Conservation (phyloP, 2,329 filamentous ascomycete genomes). For the Clarireedia homoeocarpa region DNA sequence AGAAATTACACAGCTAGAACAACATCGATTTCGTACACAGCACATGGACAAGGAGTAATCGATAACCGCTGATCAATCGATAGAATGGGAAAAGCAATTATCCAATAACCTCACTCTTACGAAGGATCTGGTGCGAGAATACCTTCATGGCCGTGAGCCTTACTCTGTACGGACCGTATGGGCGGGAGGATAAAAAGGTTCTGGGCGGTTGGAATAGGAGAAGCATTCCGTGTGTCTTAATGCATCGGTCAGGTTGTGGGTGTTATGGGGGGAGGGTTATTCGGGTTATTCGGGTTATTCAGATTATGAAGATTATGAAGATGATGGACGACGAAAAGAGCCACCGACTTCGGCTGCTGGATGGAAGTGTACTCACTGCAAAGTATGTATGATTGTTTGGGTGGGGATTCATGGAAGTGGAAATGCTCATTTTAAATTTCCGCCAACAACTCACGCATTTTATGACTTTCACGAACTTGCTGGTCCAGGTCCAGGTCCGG, state of each 20-base stretch:
- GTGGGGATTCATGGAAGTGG: background rate
- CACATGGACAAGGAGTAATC: background rate
- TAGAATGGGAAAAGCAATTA: background rate
- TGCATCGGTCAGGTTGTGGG: no score
- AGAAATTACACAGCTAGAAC: background rate
- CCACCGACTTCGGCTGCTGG: background rate
- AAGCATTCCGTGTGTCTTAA: no score
- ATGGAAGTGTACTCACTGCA: background rate
- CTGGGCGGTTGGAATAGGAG: no score
- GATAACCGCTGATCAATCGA: background rate
- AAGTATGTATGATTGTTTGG: background rate
- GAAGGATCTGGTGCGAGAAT: background rate
- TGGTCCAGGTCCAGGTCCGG: no score
- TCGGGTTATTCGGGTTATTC: no score
- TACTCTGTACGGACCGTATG: background rate
- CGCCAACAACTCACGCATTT: background rate
- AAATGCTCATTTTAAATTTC: slow-evolving; percentile 7
- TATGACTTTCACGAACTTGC: no score
- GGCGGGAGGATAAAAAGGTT: background rate
- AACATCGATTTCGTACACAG: background rate
- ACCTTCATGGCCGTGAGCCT: background rate
- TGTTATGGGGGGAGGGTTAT: no score
- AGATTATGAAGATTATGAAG: no score
- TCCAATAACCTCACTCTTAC: background rate
- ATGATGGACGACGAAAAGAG: no score